These are phyloP conservation scores for Sclerotinia subarctica DNA, from an alignment of 2,329 filamentous ascomycete species.

Conservation along the genomic window DNA sequence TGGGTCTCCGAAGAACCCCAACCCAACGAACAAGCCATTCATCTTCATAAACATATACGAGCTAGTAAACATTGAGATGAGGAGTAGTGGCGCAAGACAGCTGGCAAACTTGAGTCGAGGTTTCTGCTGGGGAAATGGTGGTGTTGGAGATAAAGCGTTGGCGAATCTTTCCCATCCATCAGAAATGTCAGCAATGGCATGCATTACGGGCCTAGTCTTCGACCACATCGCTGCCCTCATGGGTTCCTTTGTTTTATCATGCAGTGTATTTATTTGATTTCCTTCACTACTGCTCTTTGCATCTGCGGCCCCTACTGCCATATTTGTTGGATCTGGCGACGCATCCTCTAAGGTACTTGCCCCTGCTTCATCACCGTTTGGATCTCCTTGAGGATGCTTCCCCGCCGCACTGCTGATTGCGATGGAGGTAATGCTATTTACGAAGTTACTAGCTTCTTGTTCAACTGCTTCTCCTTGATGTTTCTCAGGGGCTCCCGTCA, in stretches of 20 bases:
- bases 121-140: slow-evolving; percentile 55
- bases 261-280: slow-evolving; percentile 46
- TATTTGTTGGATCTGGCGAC: slow-evolving; percentile 59
- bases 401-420: slow-evolving; percentile 73
- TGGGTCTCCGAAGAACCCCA: slow-evolving; percentile 78
- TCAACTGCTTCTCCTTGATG: slow-evolving; percentile 81
- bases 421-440: slow-evolving; percentile 68
- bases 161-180: slow-evolving; percentile 63
- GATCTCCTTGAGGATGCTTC: slow-evolving; percentile 68
- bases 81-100: slow-evolving; percentile 50
- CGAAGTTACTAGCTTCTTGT: slow-evolving; percentile 76
- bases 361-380: slow-evolving; percentile 35
- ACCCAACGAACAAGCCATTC: slow-evolving; percentile 63
- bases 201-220: slow-evolving; percentile 72
- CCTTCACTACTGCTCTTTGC: slow-evolving; percentile 52
- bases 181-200: slow-evolving; percentile 54
- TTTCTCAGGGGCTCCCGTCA: slow-evolving; percentile 79
- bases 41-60: slow-evolving; percentile 63
- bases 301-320: slow-evolving; percentile 52
- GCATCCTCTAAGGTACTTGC: slow-evolving; percentile 43
- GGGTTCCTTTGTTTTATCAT: slow-evolving; percentile 76
- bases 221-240: slow-evolving; percentile 75
- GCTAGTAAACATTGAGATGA: slow-evolving; percentile 52
- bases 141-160: slow-evolving; percentile 61
- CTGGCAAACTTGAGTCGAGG: slow-evolving; percentile 55